Evolutionary conservation across 495 filamentous ascomycete genomes (phyloP).

Genomic region (Aspergillus egyptiacus): DNA sequence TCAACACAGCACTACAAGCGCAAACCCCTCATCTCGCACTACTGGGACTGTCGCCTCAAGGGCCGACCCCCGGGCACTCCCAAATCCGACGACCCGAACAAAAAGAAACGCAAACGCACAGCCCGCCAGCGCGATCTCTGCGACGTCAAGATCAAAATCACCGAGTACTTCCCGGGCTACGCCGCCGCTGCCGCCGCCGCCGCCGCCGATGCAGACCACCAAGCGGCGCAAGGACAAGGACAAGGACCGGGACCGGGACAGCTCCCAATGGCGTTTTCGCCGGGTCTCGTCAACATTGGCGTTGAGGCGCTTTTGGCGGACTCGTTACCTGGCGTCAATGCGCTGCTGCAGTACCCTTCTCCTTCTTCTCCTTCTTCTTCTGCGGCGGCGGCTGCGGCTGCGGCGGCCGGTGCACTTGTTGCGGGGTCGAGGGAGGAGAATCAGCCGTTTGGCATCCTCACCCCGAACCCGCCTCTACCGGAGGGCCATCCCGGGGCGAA

Average conservation of each 20-base stretch:
- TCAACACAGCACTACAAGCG: constrained; percentile 83
- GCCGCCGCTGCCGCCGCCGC: background rate
- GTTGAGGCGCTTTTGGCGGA: constrained; percentile 19
- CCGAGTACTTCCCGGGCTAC: constrained; percentile 67
- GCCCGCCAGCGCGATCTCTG: constrained; percentile 74
- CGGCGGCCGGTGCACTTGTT: background rate
- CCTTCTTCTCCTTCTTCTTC: constrained; percentile 3
- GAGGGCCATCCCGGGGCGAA: constrained; percentile 39
- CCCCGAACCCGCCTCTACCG: constrained; percentile 31
- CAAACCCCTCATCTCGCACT: constrained; percentile 77
- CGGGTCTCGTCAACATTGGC: background rate
- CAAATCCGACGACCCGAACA: constrained; percentile 78
- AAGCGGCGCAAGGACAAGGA: too few species aligned
- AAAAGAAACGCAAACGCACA: constrained; percentile 81
- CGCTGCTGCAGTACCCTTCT: constrained; percentile 18
- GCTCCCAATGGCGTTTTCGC: background rate
- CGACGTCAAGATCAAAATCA: constrained; percentile 91
- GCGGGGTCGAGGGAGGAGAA: constrained; percentile 8
- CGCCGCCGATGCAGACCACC: constrained; percentile 12
- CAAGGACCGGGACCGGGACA: background rate
- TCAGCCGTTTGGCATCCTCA: constrained; percentile 40
- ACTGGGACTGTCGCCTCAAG: constrained; percentile 88
- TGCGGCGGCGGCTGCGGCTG: background rate
- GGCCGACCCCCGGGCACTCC: constrained; percentile 77
- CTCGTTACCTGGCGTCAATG: constrained; percentile 24